Evolutionary conservation across 495 filamentous ascomycete species (phyloP).

Genomic region (Penicillium antarcticum): DNA sequence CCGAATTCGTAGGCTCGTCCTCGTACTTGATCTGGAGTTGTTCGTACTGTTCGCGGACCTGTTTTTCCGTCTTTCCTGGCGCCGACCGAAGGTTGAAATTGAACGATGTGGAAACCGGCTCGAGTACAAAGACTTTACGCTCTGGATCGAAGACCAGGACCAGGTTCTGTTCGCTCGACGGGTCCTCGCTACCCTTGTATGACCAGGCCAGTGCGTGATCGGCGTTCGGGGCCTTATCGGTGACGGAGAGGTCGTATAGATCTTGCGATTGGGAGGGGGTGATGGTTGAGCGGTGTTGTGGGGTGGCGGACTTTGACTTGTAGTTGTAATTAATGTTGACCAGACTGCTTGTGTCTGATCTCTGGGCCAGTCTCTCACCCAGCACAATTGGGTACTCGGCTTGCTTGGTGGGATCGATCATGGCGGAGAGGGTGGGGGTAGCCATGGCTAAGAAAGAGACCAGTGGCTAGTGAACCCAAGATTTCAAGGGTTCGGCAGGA

Average conservation of each 20-base stretch:
- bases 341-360: conserved; percentile 21
- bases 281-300: conserved; percentile 38
- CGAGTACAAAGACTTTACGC: conserved; percentile 49
- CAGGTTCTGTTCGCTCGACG: conserved; percentile 36
- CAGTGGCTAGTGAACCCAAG: neutral
- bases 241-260: conserved; percentile 48
- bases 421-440: conserved; percentile 34
- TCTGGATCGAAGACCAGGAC: conserved; percentile 52
- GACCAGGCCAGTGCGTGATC: conserved; percentile 43
- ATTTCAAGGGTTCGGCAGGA: neutral
- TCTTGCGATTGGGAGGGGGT: conserved; percentile 36
- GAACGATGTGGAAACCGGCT: conserved; percentile 47
- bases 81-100: conserved; percentile 57
- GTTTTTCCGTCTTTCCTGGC: conserved; percentile 43
- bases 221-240: conserved; percentile 43
- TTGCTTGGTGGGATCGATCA: conserved; percentile 49
- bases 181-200: conserved; percentile 51
- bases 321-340: conserved; percentile 52
- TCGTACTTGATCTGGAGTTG: conserved; percentile 43
- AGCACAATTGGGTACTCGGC: conserved; percentile 47
- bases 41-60: conserved; percentile 42
- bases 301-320: conserved; percentile 47
- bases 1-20: conserved; percentile 33
- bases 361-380: conserved; percentile 36
- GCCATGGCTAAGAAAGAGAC: conserved; percentile 26